A percentile compares a stretch with the other conserved stretches of the same genome.
phyloP scores from a whole-genome alignment of 2,329 filamentous ascomycete species.

The Sarocladium oryzae region DNA sequence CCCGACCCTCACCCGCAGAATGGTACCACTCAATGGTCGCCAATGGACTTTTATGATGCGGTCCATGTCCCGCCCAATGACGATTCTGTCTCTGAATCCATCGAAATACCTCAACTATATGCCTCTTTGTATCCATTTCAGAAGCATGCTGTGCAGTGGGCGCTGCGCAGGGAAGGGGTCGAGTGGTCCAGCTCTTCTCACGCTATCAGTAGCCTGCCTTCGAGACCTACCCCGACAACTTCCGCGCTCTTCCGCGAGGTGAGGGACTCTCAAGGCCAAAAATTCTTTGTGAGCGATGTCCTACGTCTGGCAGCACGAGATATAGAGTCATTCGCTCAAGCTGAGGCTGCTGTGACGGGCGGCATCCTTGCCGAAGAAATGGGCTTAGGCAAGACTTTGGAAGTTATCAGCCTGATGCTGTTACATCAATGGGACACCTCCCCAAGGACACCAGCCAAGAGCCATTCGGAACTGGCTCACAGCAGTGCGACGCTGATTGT shows the following conservation, averaged over 20 bases:
- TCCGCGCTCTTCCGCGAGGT: conserved; percentile 17
- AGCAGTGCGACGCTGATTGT: conserved; percentile 57
- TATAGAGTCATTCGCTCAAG: conserved; percentile 33
- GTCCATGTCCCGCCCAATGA: conserved; percentile 53
- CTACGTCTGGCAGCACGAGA: conserved; percentile 53
- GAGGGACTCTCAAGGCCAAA: conserved; percentile 25
- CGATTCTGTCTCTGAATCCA: conserved; percentile 28
- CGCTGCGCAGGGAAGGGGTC: conserved; percentile 60
- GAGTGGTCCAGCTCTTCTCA: conserved; percentile 28
- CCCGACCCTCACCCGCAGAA: background rate
- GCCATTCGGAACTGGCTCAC: conserved; percentile 35
- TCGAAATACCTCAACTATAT: conserved; percentile 37
- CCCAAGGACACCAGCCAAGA: background rate
- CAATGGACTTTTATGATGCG: conserved; percentile 61
- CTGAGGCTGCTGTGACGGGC: conserved; percentile 39
- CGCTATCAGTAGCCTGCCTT: background rate
- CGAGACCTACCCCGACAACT: background rate
- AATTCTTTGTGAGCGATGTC: conserved; percentile 54
- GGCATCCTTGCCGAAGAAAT: conserved; percentile 76
- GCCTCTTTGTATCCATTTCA: conserved; percentile 66
- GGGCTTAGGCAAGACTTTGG: conserved; percentile 76
- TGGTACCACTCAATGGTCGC: conserved; percentile 26
- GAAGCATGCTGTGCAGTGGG: conserved; percentile 62
- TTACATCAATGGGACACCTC: conserved; percentile 38
- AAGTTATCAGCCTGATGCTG: conserved; percentile 64